phyloP scores from a whole-genome alignment of 129 eudicot species.

The Cynara cardunculus region DNA sequence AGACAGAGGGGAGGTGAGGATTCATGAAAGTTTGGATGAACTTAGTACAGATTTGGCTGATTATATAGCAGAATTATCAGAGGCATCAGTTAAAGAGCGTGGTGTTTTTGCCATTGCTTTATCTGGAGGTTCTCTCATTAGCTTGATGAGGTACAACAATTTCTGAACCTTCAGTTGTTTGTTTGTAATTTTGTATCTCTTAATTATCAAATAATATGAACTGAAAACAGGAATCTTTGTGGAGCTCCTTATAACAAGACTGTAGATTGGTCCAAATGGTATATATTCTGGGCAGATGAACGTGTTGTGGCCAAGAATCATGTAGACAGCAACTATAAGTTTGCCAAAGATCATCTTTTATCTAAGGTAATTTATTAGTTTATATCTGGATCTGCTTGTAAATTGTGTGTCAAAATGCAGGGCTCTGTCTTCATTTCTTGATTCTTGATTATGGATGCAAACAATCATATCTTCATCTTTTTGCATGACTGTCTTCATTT shows the following conservation, averaged over 20 bases:
- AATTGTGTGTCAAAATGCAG: background rate
- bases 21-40: conserved; percentile 71
- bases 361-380: conserved; percentile 52
- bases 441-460: conserved; percentile 1
- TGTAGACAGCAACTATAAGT: conserved; percentile 84
- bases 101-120: conserved; percentile 83
- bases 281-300: conserved; percentile 90
- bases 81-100: conserved; percentile 73
- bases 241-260: conserved; percentile 86
- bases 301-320: conserved; percentile 89
- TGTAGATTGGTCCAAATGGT: conserved; percentile 91
- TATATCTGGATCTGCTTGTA: background rate
- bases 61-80: conserved; percentile 83
- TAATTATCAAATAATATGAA: conserved; percentile 1
- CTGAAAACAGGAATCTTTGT: conserved; percentile 64
- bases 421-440: background rate
- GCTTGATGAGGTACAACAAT: conserved; percentile 57
- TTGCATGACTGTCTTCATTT: background rate
- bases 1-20: conserved; percentile 61
- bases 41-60: conserved; percentile 84
- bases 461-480: background rate
- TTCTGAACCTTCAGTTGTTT: background rate
- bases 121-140: conserved; percentile 88
- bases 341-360: conserved; percentile 73
- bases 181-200: background rate